Percentiles rank a stretch among this genome's conserved stretches.
Conservation (phyloP, 1,139 yeast genomes). For the Scheffersomyces titani region DNA sequence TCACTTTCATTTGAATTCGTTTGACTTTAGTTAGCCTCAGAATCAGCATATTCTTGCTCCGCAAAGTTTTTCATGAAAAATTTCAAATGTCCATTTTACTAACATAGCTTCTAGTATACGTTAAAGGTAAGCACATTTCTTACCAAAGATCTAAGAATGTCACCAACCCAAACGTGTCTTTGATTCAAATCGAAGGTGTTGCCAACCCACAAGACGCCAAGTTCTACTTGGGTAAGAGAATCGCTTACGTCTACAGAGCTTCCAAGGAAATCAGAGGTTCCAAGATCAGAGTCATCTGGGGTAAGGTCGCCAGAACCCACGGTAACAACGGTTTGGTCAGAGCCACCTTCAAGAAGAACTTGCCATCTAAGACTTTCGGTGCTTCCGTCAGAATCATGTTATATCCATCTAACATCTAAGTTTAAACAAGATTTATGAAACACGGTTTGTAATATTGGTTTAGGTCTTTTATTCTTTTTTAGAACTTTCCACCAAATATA, state of each 20-base stretch:
- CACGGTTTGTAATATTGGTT: slow-evolving; percentile 4
- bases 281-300: slow-evolving; percentile 99
- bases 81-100: slow-evolving; percentile 27
- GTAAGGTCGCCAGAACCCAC: slow-evolving; percentile 97
- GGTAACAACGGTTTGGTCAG: slow-evolving; percentile 98
- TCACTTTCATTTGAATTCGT: background rate
- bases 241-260: slow-evolving; percentile 99
- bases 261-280: slow-evolving; percentile 97
- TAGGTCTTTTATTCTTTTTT: slow-evolving; percentile 1
- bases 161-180: slow-evolving; percentile 97
- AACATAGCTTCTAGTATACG: slow-evolving; percentile 77
- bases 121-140: slow-evolving; percentile 99
- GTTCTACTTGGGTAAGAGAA: slow-evolving; percentile 99
- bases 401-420: slow-evolving; percentile 99
- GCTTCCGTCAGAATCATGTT: slow-evolving; percentile 99
- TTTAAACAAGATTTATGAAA: slow-evolving; percentile 9
- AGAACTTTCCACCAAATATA: slow-evolving; percentile 1
- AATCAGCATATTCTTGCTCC: background rate
- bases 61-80: too few species aligned
- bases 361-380: slow-evolving; percentile 99
- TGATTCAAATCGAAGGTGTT: slow-evolving; percentile 97
- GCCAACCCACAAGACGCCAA: slow-evolving; percentile 88
- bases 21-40: background rate
- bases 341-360: slow-evolving; percentile 98
- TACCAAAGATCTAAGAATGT: slow-evolving; percentile 99